These are phyloP conservation scores for Apiospora kogelbergensis DNA, from an alignment of 2,329 filamentous ascomycete species.

Conservation along the genomic window DNA sequence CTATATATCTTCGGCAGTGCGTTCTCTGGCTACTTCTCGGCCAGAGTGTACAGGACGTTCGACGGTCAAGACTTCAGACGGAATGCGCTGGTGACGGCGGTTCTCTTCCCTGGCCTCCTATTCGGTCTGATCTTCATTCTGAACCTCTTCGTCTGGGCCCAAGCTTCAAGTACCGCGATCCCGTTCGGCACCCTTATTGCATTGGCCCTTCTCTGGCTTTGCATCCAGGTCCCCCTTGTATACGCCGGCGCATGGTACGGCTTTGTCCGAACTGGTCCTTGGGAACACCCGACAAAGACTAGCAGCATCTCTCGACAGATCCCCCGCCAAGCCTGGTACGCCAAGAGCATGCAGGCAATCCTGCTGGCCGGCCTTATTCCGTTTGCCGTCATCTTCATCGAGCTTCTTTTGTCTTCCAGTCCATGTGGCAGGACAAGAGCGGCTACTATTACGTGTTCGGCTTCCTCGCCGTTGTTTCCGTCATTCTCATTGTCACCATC, in stretches of 20 bases:
- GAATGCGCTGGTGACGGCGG: conserved; percentile 75
- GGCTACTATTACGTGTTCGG: conserved; percentile 93
- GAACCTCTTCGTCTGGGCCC: conserved; percentile 88
- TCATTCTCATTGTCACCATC: conserved; percentile 73
- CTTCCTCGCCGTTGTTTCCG: conserved; percentile 72
- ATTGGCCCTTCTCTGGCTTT: conserved; percentile 76
- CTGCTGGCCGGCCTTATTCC: conserved; percentile 76
- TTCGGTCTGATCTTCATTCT: conserved; percentile 76
- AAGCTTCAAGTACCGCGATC: conserved; percentile 83
- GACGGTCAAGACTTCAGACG: conserved; percentile 72
- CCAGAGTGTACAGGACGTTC: conserved; percentile 80
- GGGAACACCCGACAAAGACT: conserved; percentile 82
- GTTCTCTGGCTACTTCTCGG: conserved; percentile 87
- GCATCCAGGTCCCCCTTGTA: conserved; percentile 82
- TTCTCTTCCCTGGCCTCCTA: conserved; percentile 75
- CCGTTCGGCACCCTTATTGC: conserved; percentile 77
- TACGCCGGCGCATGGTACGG: conserved; percentile 79
- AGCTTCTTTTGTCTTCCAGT: conserved; percentile 83
- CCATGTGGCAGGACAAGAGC: conserved; percentile 85
- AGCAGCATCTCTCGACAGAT: conserved; percentile 70
- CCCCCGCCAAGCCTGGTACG: conserved; percentile 75
- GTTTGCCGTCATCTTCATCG: conserved; percentile 86
- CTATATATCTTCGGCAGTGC: conserved; percentile 81
- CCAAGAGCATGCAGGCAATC: conserved; percentile 60
- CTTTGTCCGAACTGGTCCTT: conserved; percentile 64